Evolutionary conservation across 2,329 filamentous ascomycete genomes (phyloP), one percentile per base, ranked within the genome.

Genomic region (Aureobasidium melanogenum): DNA sequence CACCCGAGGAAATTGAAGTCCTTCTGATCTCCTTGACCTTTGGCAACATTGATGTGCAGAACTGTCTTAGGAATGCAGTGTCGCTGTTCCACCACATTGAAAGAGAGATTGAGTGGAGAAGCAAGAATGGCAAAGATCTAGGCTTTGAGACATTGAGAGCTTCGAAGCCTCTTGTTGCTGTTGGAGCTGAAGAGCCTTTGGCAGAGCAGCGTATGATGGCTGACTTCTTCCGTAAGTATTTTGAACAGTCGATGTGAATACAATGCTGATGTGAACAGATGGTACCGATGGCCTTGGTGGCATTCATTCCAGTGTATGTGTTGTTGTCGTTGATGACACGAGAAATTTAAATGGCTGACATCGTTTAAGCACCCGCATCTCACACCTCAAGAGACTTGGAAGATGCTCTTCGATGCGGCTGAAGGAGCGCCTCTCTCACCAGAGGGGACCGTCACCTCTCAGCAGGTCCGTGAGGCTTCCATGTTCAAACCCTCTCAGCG

Each of bases 21-120:
- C 75, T 89, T 50, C 82, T 97, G 74, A 81, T 99, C 61, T 96
- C 91, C 1, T 82, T 97, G 63, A 96, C 92, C 0, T 97, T 94
- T 73, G 94, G 94, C 61, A 99, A 99, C 71, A 89, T 97, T 24
- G 86, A 92, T 67, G 84, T 96, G 17, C 82, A 91, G 64, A 92
- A 85, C 73, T 97, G 91, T 69, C 80, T 97, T 55, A 86, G 88
- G 55, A 99, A 99, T 75, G 86, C 89, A 17, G 87, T 97, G 41
- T 88, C 91, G 26, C 80, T 97, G 64, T 97, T 99, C 77, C 88
- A 97, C 69, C 87, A 96, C 62, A 82, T 99, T 58, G 91, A 96
- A 66, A 89, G 91, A 71, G 94, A 99, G 76, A 80, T 91, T 67
- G 81, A 84, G 66, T 97, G 92, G 92, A 84, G 94, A 65, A 84